phyloP scores from a whole-genome alignment of 1,284 basidiomycete species.

The Fomitopsis pinicola region DNA sequence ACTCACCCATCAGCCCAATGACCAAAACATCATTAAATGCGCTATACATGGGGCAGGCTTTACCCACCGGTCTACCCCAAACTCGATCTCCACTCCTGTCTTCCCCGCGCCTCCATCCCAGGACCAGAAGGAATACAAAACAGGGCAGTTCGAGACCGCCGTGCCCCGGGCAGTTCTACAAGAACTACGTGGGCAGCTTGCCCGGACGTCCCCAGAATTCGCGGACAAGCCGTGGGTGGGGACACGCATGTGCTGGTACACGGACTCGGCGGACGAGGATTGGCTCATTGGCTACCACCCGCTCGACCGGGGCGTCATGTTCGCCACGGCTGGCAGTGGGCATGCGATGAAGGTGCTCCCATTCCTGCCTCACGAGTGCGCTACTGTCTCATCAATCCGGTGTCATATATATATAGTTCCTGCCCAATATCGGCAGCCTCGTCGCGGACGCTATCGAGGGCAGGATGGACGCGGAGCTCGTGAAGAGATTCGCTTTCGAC shows the following conservation, averaged over 20 bases:
- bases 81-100: conserved; percentile 59
- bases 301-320: conserved; percentile 48
- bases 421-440: conserved; percentile 77
- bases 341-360: conserved; percentile 73
- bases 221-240: conserved; percentile 59
- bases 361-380: not conserved
- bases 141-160: conserved; percentile 57
- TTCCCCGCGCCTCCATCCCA: conserved; percentile 30
- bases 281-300: conserved; percentile 77
- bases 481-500: conserved; percentile 51
- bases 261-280: conserved; percentile 71
- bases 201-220: conserved; percentile 68
- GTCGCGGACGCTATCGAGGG: conserved; percentile 71
- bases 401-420: conserved; percentile 59
- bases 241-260: conserved; percentile 86
- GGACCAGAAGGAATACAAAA: conserved; percentile 31
- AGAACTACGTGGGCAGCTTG: conserved; percentile 48
- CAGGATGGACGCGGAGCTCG: conserved; percentile 46
- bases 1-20: conserved; percentile 53
- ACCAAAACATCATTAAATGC: conserved; percentile 67
- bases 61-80: conserved; percentile 36
- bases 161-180: conserved; percentile 57
- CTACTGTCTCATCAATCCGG: not conserved
- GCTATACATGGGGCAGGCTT: conserved; percentile 70
- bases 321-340: conserved; percentile 78